Evolutionary conservation across 306 rosid species (phyloP).

Genomic region (Malus domestica): ASM211411v1 NC_041791.1:27771001-27771500

Average conservation of each 20-base stretch:
- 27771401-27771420: constrained; percentile 87
- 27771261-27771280: constrained; percentile 44
- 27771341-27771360: constrained; percentile 92
- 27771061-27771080: constrained; percentile 25
- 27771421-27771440: constrained; percentile 96
- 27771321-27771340: constrained; percentile 57
- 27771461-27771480: constrained; percentile 73
- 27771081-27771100: constrained; percentile 90
- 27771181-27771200: constrained; percentile 60
- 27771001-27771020: background rate
- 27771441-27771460: constrained; percentile 86
- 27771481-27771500: constrained; percentile 61
- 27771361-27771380: constrained; percentile 85
- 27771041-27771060: background rate
- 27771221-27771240: constrained; percentile 98
- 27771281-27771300: constrained; percentile 60
- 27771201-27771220: constrained; percentile 54
- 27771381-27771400: constrained; percentile 97
- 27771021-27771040: background rate
- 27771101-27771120: constrained; percentile 87
- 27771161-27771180: constrained; percentile 87
- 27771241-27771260: constrained; percentile 83
- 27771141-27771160: constrained; percentile 98
- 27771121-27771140: constrained; percentile 96
- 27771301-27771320: constrained; percentile 69